Conservation (phyloP, 2,329 filamentous ascomycete genomes). For the Furcasterigmium sp. region DNA sequence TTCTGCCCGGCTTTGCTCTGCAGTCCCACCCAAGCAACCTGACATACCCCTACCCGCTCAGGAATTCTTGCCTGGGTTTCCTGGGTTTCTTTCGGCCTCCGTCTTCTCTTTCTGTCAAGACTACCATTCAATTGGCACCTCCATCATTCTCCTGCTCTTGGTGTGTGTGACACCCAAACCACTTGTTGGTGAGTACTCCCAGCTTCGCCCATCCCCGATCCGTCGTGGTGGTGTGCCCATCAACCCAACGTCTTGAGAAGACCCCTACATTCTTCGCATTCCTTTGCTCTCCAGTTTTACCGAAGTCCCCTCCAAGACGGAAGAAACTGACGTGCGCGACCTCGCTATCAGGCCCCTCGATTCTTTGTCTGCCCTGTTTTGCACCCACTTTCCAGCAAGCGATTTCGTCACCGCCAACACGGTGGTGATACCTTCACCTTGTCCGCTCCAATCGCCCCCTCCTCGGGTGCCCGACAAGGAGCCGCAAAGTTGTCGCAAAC, state of each 20-base stretch:
- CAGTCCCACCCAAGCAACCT: background rate
- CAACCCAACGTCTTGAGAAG: too few species aligned
- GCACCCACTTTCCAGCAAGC: background rate
- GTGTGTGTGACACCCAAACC: too few species aligned
- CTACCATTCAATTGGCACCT: background rate
- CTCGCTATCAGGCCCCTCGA: background rate
- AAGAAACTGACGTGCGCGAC: too few species aligned
- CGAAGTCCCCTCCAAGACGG: too few species aligned
- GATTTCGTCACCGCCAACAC: slow-evolving; percentile 22
- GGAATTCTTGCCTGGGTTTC: background rate
- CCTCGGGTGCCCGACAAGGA: slow-evolving; percentile 25
- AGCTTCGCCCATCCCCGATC: too few species aligned
- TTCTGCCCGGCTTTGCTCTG: background rate
- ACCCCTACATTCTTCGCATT: too few species aligned
- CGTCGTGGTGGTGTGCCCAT: too few species aligned
- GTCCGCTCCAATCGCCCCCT: slow-evolving; percentile 32
- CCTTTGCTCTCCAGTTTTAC: too few species aligned
- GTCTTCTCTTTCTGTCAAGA: background rate
- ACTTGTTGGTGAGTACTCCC: too few species aligned
- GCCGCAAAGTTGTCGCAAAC: slow-evolving; percentile 42
- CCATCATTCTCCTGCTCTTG: too few species aligned
- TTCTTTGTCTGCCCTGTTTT: background rate
- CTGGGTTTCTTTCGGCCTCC: background rate
- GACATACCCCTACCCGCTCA: background rate
- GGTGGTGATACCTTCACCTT: slow-evolving; percentile 42